These are phyloP conservation scores for Calonectria montana DNA, from an alignment of 2,329 filamentous ascomycete genomes.

Conservation along the genomic window DNA sequence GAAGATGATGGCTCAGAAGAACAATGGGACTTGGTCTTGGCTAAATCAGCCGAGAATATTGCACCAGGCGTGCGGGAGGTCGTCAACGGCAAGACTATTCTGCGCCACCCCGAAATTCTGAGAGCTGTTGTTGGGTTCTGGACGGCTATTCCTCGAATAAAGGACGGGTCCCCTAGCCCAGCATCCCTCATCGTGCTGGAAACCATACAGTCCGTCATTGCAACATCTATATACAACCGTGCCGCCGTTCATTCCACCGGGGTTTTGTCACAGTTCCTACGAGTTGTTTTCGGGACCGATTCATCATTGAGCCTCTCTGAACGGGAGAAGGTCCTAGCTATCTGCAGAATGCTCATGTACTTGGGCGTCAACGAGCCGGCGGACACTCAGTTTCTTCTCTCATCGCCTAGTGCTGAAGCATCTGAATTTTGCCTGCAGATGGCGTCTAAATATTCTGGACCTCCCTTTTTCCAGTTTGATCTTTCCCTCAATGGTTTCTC, in stretches of 20 bases:
- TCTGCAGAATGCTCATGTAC: slow-evolving; percentile 77
- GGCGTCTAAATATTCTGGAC: slow-evolving; percentile 78
- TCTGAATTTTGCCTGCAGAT: slow-evolving; percentile 80
- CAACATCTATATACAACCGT: slow-evolving; percentile 75
- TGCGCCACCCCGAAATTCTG: slow-evolving; percentile 73
- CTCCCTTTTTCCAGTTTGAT: slow-evolving; percentile 94
- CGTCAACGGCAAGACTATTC: slow-evolving; percentile 61
- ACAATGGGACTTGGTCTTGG: slow-evolving; percentile 53
- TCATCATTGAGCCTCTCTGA: slow-evolving; percentile 66
- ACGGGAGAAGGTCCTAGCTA: slow-evolving; percentile 67
- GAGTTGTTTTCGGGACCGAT: slow-evolving; percentile 66
- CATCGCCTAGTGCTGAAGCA: slow-evolving; percentile 61
- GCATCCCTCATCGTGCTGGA: slow-evolving; percentile 74
- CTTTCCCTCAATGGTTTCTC: slow-evolving; percentile 88
- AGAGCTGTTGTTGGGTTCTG: slow-evolving; percentile 72
- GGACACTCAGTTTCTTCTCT: slow-evolving; percentile 81
- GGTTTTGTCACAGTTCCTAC: slow-evolving; percentile 74
- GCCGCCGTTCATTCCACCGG: slow-evolving; percentile 78
- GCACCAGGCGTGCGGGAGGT: slow-evolving; percentile 58
- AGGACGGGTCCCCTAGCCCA: slow-evolving; percentile 57
- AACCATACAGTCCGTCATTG: slow-evolving; percentile 68
- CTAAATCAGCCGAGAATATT: slow-evolving; percentile 51
- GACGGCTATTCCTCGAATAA: slow-evolving; percentile 68
- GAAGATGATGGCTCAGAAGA: slow-evolving; percentile 50
- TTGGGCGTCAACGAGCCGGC: slow-evolving; percentile 84